Percentiles rank a stretch among this genome's conserved stretches.
These are phyloP conservation scores for Aegilops umbellulata DNA, from an alignment of 176 grass and related monocot genomes.

Conservation along the genomic window DNA sequence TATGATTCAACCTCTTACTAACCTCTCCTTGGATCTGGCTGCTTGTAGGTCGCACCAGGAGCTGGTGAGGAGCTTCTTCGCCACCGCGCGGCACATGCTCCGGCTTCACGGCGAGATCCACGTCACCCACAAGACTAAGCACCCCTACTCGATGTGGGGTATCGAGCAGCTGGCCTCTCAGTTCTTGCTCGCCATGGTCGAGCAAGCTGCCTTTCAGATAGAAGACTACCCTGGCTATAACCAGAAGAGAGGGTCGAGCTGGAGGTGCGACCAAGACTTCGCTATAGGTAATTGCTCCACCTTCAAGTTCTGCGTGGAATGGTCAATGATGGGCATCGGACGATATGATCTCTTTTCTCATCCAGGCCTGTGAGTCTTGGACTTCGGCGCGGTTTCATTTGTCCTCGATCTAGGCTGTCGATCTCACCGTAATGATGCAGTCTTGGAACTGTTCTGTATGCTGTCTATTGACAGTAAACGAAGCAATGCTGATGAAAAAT, in stretches of 20 bases:
- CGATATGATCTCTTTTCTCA: not conserved
- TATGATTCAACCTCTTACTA: not conserved
- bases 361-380: not conserved
- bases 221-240: constrained; percentile 55
- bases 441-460: not conserved
- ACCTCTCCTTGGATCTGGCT: not conserved
- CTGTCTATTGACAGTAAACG: not conserved
- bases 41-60: constrained; percentile 34
- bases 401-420: not conserved
- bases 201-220: constrained; percentile 27
- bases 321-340: no score
- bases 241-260: constrained; percentile 52
- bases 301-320: constrained; percentile 25
- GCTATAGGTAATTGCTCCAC: constrained; percentile 28
- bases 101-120: constrained; percentile 45
- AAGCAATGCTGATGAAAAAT: not conserved
- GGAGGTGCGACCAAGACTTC: constrained; percentile 43
- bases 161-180: constrained; percentile 34
- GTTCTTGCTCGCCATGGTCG: constrained; percentile 26
- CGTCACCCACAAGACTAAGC: constrained; percentile 47
- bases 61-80: constrained; percentile 34
- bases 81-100: constrained; percentile 40
- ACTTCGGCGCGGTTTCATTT: no score
- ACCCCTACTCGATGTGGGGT: constrained; percentile 27
- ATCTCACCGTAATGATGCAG: not conserved